These are phyloP conservation scores for Penicillium antarcticum DNA, from an alignment of 495 filamentous ascomycete species.

Conservation along the genomic window DNA sequence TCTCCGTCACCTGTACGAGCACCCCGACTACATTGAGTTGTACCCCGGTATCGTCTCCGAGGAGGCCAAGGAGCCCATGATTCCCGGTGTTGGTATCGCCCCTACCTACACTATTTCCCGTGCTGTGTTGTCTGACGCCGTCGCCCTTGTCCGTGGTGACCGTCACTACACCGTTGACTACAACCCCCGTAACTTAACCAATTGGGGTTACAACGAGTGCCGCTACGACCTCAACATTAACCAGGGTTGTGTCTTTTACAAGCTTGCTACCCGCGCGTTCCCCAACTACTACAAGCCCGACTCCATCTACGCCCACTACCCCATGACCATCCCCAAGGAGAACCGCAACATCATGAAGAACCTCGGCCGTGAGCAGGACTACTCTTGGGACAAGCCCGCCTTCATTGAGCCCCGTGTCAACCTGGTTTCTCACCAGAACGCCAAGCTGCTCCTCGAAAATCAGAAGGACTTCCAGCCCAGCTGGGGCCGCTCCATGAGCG, in stretches of 20 bases:
- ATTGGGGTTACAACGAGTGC: constrained; percentile 72
- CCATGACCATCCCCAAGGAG: constrained; percentile 75
- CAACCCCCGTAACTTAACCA: constrained; percentile 74
- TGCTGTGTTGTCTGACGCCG: constrained; percentile 52
- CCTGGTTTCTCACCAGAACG: constrained; percentile 58
- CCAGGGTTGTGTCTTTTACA: constrained; percentile 83
- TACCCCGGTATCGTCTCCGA: constrained; percentile 60
- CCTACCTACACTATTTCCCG: constrained; percentile 58
- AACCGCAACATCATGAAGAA: constrained; percentile 69
- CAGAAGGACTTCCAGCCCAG: constrained; percentile 60
- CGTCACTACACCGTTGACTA: constrained; percentile 60
- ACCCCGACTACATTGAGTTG: constrained; percentile 62
- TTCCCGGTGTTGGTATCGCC: constrained; percentile 53
- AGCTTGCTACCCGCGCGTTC: constrained; percentile 75
- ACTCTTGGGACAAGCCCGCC: constrained; percentile 64
- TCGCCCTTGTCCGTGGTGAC: constrained; percentile 52
- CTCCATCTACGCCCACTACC: constrained; percentile 85
- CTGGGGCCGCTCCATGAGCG: constrained; percentile 56
- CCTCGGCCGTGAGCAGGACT: constrained; percentile 68
- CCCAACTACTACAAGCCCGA: constrained; percentile 75
- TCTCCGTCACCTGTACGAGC: constrained; percentile 53
- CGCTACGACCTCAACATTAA: constrained; percentile 70
- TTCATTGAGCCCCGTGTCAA: constrained; percentile 50
- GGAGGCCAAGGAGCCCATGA: constrained; percentile 50
- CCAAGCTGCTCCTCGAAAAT: constrained; percentile 60